Conservation (phyloP, 2,329 filamentous ascomycete genomes). For the Colletotrichum tabaci region DNA sequence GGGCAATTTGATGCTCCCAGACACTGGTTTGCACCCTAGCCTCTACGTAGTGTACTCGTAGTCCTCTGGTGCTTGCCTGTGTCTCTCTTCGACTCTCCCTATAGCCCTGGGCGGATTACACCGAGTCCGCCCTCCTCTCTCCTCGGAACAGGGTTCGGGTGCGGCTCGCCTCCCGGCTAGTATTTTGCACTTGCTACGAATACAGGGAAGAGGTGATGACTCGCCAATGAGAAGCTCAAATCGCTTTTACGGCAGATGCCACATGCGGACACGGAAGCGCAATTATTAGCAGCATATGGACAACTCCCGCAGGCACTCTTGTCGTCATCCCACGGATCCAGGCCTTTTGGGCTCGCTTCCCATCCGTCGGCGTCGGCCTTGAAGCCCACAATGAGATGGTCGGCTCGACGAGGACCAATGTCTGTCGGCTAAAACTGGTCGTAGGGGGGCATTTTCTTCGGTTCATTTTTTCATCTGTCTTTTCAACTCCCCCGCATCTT, state of each 20-base stretch:
- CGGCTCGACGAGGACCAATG: conserved; percentile 6
- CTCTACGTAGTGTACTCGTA: too few species aligned
- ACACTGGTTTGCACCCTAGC: too few species aligned
- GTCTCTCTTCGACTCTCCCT: not conserved
- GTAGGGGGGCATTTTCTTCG: too few species aligned
- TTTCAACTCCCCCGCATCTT: not conserved
- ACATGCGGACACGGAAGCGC: not conserved
- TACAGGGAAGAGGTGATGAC: not conserved
- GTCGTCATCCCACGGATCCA: not conserved
- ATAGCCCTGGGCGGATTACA: not conserved
- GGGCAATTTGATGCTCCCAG: not conserved
- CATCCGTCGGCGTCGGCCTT: not conserved
- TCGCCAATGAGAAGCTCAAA: not conserved
- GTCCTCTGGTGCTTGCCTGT: not conserved
- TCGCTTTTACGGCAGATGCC: not conserved
- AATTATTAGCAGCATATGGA: conserved; percentile 4
- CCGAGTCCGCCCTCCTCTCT: not conserved
- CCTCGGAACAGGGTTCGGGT: conserved; percentile 22
- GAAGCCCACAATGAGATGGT: not conserved
- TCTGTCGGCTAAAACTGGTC: not conserved
- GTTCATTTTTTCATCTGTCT: not conserved
- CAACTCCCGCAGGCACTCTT: not conserved
- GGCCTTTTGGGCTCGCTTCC: not conserved
- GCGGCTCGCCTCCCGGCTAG: conserved; percentile 25
- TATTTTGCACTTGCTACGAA: not conserved